Conservation (phyloP, 805 yeast genomes). For the Candida oleophila region DNA sequence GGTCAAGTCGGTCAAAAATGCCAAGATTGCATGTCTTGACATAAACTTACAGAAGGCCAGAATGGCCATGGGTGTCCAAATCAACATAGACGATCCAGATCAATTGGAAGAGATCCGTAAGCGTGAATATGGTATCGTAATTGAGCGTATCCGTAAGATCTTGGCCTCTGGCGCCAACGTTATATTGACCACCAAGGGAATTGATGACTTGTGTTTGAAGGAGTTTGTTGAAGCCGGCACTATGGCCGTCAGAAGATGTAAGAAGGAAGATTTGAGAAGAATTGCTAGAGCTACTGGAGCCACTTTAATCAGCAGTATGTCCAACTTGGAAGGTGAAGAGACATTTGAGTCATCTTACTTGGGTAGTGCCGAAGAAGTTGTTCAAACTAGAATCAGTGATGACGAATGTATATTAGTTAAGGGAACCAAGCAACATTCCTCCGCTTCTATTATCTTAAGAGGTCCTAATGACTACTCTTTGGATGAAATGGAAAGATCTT, state of each 20-base stretch:
- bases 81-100: conserved; percentile 95
- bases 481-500: conserved; percentile 98
- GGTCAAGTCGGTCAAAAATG: conserved; percentile 67
- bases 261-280: conserved; percentile 93
- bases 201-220: conserved; percentile 88
- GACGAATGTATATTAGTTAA: conserved; percentile 93
- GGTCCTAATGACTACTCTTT: conserved; percentile 94
- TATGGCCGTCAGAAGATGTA: conserved; percentile 96
- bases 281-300: conserved; percentile 99
- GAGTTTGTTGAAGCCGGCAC: conserved; percentile 89
- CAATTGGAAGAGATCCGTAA: conserved; percentile 90
- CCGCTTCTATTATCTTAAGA: conserved; percentile 87
- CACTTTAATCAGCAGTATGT: conserved; percentile 78
- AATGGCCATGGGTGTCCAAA: conserved; percentile 98
- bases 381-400: conserved; percentile 87
- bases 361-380: conserved; percentile 89
- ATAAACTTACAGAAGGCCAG: conserved; percentile 92
- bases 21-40: conserved; percentile 86
- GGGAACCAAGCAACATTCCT: conserved; percentile 88
- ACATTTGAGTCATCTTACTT: conserved; percentile 80
- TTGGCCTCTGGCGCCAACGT: conserved; percentile 90
- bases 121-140: conserved; percentile 81
- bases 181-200: conserved; percentile 89
- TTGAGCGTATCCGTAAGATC: conserved; percentile 80
- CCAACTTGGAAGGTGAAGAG: conserved; percentile 95